phyloP scores from a whole-genome alignment of 305 asterid species.

The Fraxinus nigra region DNA sequence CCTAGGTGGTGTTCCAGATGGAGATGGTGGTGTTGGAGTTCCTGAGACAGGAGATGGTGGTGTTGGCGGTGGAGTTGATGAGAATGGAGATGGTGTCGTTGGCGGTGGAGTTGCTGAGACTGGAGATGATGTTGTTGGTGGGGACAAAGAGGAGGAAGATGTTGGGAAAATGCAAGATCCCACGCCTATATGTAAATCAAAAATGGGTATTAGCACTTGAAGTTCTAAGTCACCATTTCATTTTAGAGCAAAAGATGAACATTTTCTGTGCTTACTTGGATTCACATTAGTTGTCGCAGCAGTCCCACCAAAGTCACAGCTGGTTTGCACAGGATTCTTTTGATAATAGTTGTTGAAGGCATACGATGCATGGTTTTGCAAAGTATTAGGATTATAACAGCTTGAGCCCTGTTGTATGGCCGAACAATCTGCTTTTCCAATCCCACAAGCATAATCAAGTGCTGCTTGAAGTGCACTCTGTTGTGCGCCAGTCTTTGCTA shows the following conservation, averaged over 20 bases:
- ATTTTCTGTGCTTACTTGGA: not conserved
- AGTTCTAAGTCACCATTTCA: not conserved
- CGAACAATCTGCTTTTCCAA: slow-evolving; percentile 81
- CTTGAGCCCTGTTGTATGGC: slow-evolving; percentile 57
- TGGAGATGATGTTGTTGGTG: not conserved
- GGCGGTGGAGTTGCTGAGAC: slow-evolving; percentile 24
- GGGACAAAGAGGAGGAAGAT: slow-evolving; percentile 42
- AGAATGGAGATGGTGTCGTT: slow-evolving; percentile 22
- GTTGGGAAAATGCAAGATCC: slow-evolving; percentile 70
- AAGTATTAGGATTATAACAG: slow-evolving; percentile 62
- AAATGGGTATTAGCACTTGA: not conserved
- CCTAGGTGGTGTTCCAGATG: slow-evolving; percentile 43
- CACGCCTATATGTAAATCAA: slow-evolving; percentile 44
- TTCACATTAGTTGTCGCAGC: not conserved
- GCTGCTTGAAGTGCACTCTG: slow-evolving; percentile 58
- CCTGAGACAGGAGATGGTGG: slow-evolving; percentile 36
- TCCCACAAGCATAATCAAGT: slow-evolving; percentile 85
- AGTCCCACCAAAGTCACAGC: slow-evolving; percentile 84
- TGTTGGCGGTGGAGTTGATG: slow-evolving; percentile 26
- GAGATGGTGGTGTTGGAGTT: slow-evolving; percentile 34
- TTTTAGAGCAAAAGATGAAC: not conserved
- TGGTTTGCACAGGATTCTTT: slow-evolving; percentile 60
- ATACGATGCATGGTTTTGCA: slow-evolving; percentile 70
- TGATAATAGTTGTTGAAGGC: slow-evolving; percentile 82
- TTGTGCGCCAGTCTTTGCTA: slow-evolving; percentile 59